Percentiles rank a stretch among this genome's conserved stretches.
Evolutionary conservation across 805 yeast species (phyloP).

Genomic region (Priceomyces melissophilus): DNA sequence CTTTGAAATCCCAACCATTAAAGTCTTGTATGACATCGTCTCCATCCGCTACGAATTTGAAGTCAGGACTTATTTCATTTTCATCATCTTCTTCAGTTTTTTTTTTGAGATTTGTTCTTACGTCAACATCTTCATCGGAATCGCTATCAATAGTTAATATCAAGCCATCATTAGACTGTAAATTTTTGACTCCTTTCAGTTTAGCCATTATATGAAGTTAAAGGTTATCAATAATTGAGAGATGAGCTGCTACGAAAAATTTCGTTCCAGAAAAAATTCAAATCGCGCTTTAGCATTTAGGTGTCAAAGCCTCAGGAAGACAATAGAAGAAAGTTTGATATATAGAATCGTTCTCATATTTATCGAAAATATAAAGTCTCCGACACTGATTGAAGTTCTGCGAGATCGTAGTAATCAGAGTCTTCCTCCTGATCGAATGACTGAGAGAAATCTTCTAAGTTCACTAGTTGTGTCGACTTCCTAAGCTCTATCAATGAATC

Average conservation of each 20-base stretch:
- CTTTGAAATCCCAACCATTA: conserved; percentile 84
- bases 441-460: conserved; percentile 24
- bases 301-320: conserved; percentile 1
- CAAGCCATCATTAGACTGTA: conserved; percentile 43
- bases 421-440: conserved; percentile 15
- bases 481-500: conserved; percentile 32
- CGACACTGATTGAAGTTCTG: conserved; percentile 13
- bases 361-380: conserved; percentile 8
- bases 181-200: conserved; percentile 1
- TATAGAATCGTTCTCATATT: background rate
- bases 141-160: conserved; percentile 79
- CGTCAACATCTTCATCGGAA: conserved; percentile 43
- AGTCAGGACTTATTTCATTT: conserved; percentile 64
- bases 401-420: conserved; percentile 20
- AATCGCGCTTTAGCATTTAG: conserved; percentile 4
- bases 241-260: conserved; percentile 12
- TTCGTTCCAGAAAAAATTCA: conserved; percentile 3
- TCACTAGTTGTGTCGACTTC: conserved; percentile 38
- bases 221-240: conserved; percentile 3
- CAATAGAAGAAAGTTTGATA: background rate
- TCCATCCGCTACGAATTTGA: conserved; percentile 65
- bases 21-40: conserved; percentile 46
- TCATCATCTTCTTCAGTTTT: conserved; percentile 19
- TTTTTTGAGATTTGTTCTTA: conserved; percentile 7
- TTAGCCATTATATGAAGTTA: too few relatives aligned